phyloP scores from a whole-genome alignment of 495 filamentous ascomycete species.

The Lophiotrema nucula region DNA sequence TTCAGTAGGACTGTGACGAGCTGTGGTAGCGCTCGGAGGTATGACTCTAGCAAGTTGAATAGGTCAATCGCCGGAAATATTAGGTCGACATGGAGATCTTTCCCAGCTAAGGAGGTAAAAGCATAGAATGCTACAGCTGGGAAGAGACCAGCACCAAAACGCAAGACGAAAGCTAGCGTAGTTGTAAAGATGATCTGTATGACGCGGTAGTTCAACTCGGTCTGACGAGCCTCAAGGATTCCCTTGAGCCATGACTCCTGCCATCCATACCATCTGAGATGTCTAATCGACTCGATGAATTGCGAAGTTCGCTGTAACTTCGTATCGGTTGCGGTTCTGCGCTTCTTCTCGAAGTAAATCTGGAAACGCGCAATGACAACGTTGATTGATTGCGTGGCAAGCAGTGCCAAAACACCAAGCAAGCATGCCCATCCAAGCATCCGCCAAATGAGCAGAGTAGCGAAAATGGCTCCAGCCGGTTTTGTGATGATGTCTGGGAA shows the following conservation, averaged over 20 bases:
- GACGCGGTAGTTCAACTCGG: conserved; percentile 66
- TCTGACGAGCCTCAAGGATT: conserved; percentile 67
- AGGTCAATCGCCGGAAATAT: conserved; percentile 81
- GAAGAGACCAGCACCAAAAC: conserved; percentile 65
- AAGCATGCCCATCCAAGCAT: conserved; percentile 79
- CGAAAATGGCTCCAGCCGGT: conserved; percentile 67
- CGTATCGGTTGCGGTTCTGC: conserved; percentile 65
- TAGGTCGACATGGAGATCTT: conserved; percentile 67
- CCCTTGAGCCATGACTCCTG: conserved; percentile 72
- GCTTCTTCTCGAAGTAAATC: conserved; percentile 61
- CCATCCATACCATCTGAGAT: conserved; percentile 86
- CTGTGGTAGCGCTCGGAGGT: conserved; percentile 66
- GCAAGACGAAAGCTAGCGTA: conserved; percentile 60
- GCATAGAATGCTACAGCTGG: conserved; percentile 76
- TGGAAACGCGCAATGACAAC: conserved; percentile 59
- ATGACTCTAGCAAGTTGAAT: conserved; percentile 68
- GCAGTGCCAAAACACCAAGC: conserved; percentile 62
- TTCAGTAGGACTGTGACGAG: conserved; percentile 72
- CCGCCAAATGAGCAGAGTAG: conserved; percentile 66
- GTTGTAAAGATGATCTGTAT: conserved; percentile 60
- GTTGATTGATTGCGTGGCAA: conserved; percentile 65
- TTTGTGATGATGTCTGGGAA: conserved; percentile 62
- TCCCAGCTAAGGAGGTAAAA: conserved; percentile 66
- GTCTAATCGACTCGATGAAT: conserved; percentile 80
- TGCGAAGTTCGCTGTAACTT: conserved; percentile 74